Percentiles rank a stretch among this genome's conserved stretches.
These are phyloP conservation scores for Poterioochromonas sp. DNA, from an alignment of 352 stramenopile genomes.

Conservation along the genomic window DNA sequence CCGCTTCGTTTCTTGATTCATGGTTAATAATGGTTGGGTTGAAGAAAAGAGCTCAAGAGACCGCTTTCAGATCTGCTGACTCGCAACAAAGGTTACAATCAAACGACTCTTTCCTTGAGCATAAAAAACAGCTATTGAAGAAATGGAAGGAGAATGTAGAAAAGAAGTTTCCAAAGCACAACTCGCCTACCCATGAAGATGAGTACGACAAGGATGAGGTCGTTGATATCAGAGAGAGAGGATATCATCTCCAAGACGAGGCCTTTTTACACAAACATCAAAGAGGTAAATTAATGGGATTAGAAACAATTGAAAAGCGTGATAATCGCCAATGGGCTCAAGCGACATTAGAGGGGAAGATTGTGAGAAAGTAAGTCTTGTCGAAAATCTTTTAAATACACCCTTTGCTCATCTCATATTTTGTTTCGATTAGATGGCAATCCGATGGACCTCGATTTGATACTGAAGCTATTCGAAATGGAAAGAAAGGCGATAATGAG, in stretches of 20 bases:
- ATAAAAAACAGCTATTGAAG: neutral
- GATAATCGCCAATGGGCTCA: neutral
- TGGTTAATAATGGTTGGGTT: too few species aligned
- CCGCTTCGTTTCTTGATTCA: too few species aligned
- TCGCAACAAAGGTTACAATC: neutral
- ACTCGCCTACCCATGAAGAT: neutral
- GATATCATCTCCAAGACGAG: conserved; percentile 33
- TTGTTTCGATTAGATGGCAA: neutral
- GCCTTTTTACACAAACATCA: conserved; percentile 20
- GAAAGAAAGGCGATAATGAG: too few species aligned
- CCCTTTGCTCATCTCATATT: too few species aligned
- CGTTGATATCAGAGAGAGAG: conserved; percentile 24
- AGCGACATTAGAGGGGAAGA: conserved; percentile 1
- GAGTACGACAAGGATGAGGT: neutral
- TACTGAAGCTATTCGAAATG: conserved; percentile 17
- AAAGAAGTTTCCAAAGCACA: neutral
- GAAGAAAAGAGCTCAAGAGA: too few species aligned
- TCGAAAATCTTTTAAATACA: neutral
- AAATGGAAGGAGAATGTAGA: conserved; percentile 16
- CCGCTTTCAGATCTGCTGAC: neutral
- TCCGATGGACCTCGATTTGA: conserved; percentile 18
- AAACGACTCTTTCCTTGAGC: neutral
- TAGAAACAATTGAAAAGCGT: conserved; percentile 6
- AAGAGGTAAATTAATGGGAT: conserved; percentile 10
- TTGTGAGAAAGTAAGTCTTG: neutral